Evolutionary conservation across 1,284 basidiomycete species (phyloP), one percentile per base, ranked within the genome.

Genomic region (Leccinum colubrinum): DNA sequence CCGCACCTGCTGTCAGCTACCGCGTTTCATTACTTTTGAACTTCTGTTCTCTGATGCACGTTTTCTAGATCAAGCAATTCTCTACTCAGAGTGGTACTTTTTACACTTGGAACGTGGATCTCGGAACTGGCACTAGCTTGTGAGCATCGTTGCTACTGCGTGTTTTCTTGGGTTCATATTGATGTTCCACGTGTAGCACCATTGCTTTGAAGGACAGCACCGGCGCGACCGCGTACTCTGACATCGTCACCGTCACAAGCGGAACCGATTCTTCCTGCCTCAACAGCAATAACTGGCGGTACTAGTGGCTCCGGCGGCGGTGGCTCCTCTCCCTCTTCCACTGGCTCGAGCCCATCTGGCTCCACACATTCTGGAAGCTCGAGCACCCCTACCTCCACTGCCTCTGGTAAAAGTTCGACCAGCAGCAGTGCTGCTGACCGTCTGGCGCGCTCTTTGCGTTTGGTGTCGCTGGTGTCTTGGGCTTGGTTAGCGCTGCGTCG

Each of bases 81-180:
- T 78, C 82, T 17, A 60, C 72, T 4, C 81, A 82, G 64, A 67
- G 68, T 6, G 81, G 77, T 1, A 84, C 75, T 12, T 74, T 70
- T 43, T 68, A 78, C 66, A 90, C 88, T 12, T 94, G 90, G 90
- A 74, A 55, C 14, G 86, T 86, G 56, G 80, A 90, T 72, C 69
- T 92, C 22, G 64, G 73, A 2, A 56, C 77, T 0, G 81, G 80
- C 41, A 85, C 83, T 35, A 67, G 74, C 48, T 77, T 92, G 91
- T 92, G 71, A 64, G 66, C 17, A 48, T 48, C 46, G 17, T 48
- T 48, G 46, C 7, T 48, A 3, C 50, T 9, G 17, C 15, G 22
- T 22, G 22, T 51, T 27, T 56, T 27, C 8, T 52, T 6, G 39
- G 9, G 9, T 43, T 17, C 20, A 58, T 68, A 1, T 48, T 64